Percentiles rank a stretch among this genome's conserved stretches.
Evolutionary conservation across 306 rosid species (phyloP).

Genomic region (Rosa lucieae): DNA sequence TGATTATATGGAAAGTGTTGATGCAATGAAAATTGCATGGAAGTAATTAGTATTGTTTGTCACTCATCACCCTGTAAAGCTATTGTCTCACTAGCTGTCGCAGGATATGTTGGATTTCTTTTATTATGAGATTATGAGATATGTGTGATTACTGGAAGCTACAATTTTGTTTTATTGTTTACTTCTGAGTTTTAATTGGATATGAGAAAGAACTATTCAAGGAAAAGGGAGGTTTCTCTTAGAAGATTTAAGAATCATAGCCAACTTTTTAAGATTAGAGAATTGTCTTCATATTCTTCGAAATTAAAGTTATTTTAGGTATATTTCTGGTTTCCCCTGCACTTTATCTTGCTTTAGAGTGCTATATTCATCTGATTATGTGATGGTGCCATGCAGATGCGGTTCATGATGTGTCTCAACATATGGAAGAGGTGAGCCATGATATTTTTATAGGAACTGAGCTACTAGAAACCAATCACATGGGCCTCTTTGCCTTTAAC

Average conservation of each 20-base stretch:
- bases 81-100: not conserved
- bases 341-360: too few relatives aligned
- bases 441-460: too few relatives aligned
- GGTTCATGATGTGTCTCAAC: too few relatives aligned
- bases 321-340: too few relatives aligned
- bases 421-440: too few relatives aligned
- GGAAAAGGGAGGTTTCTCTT: not conserved
- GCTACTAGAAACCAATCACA: too few relatives aligned
- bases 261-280: not conserved
- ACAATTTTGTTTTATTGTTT: not conserved
- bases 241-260: not conserved
- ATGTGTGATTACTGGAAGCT: too few relatives aligned
- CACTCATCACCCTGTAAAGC: not conserved
- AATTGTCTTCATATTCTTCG: not conserved
- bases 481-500: too few relatives aligned
- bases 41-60: conserved; percentile 18
- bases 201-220: not conserved
- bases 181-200: not conserved
- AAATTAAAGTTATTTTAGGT: not conserved
- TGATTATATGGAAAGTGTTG: not conserved
- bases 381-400: too few relatives aligned
- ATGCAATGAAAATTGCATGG: not conserved
- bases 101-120: not conserved
- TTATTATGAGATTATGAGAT: not conserved
- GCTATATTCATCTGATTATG: too few relatives aligned